Evolutionary conservation across 768 basidiomycete genomes (phyloP).

Genomic region (Pisolithus sp.): DNA sequence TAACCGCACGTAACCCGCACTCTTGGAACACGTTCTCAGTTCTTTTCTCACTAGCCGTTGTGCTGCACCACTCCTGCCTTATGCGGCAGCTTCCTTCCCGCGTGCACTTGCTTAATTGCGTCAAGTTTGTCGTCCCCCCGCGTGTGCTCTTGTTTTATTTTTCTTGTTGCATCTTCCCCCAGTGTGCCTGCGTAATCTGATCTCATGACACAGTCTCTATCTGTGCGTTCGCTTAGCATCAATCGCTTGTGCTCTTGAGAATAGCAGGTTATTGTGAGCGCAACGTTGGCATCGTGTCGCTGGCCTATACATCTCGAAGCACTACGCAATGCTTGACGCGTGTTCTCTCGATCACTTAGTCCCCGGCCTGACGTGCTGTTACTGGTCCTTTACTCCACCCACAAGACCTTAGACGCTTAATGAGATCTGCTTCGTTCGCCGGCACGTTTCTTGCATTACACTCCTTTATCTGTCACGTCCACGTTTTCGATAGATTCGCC

Average conservation of each 20-base stretch:
- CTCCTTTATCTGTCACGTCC: conserved; percentile 69
- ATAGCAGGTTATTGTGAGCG: conserved; percentile 22
- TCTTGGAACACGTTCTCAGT: conserved; percentile 57
- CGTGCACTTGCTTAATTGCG: conserved; percentile 22
- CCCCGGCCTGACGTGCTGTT: conserved; percentile 46
- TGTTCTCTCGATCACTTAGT: conserved; percentile 66
- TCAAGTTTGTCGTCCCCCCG: conserved; percentile 21
- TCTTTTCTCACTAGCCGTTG: conserved; percentile 42
- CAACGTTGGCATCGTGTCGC: conserved; percentile 22
- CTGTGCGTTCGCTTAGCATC: conserved; percentile 21
- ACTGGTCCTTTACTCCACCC: conserved; percentile 68
- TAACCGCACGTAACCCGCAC: conserved; percentile 54
- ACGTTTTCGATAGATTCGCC: conserved; percentile 69
- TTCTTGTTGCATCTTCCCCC: conserved; percentile 24
- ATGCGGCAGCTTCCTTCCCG: conserved; percentile 41
- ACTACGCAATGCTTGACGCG: conserved; percentile 53
- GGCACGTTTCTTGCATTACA: conserved; percentile 66
- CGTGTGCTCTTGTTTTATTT: conserved; percentile 16
- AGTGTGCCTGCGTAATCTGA: conserved; percentile 18
- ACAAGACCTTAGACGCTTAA: conserved; percentile 50
- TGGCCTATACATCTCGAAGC: conserved; percentile 30
- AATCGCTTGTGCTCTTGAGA: conserved; percentile 14
- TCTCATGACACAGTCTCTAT: conserved; percentile 19
- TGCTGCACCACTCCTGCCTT: conserved; percentile 52
- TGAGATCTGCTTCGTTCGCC: conserved; percentile 57